Conservation (phyloP, 768 basidiomycete species). For the Paxillus ammoniavirescens region DNA sequence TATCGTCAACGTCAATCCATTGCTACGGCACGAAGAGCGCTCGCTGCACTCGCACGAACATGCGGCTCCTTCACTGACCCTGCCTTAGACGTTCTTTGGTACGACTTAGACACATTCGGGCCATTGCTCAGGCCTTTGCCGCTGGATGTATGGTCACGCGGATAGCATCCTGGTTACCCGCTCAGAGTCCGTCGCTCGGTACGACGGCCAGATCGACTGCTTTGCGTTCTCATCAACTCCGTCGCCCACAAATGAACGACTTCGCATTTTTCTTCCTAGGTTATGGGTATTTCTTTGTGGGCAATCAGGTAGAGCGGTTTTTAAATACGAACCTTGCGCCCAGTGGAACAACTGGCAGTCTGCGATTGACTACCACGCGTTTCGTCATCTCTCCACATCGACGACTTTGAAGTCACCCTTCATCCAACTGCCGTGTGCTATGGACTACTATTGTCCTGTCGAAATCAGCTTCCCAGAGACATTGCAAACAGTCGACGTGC, state of each 20-base stretch:
- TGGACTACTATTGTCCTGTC: neutral
- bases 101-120: slow-evolving; percentile 6
- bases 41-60: slow-evolving; percentile 10
- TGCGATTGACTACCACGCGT: neutral
- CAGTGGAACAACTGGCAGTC: neutral
- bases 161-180: neutral
- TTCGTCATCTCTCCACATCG: neutral
- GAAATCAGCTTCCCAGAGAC: neutral
- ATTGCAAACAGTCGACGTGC: neutral
- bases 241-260: neutral
- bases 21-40: neutral
- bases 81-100: slow-evolving; percentile 14
- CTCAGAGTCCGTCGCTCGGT: neutral
- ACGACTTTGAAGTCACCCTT: neutral
- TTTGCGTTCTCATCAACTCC: neutral
- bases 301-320: neutral
- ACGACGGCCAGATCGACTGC: neutral
- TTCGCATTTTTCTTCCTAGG: neutral
- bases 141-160: neutral
- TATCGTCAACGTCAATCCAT: neutral
- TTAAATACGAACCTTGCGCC: neutral
- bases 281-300: neutral
- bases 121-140: slow-evolving; percentile 11
- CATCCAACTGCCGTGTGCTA: neutral
- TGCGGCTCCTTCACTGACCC: slow-evolving; percentile 13